Evolutionary conservation across 139 green algal genomes (phyloP).

Genomic region (Monoraphidium neglectum): DNA sequence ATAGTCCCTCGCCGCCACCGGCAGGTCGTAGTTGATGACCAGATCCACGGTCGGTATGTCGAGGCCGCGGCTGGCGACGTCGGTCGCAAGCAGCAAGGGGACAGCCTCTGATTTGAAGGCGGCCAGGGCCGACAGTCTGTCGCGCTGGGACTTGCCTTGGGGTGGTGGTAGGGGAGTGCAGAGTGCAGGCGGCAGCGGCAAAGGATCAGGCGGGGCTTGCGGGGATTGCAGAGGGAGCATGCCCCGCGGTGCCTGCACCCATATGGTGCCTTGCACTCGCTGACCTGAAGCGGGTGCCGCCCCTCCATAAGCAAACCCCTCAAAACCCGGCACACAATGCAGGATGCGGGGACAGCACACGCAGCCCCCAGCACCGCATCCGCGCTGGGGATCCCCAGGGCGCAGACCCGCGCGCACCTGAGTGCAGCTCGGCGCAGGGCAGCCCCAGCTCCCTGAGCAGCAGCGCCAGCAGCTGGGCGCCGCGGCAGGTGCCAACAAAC

Average conservation of each 20-base stretch:
- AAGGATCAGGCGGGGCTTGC: too few relatives aligned
- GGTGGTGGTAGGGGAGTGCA: not conserved
- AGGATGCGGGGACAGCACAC: too few relatives aligned
- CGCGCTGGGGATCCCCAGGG: too few relatives aligned
- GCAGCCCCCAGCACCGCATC: too few relatives aligned
- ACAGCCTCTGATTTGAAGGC: slow-evolving; percentile 70
- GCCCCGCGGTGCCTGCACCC: too few relatives aligned
- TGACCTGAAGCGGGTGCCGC: too few relatives aligned
- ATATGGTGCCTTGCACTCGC: too few relatives aligned
- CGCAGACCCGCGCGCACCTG: too few relatives aligned
- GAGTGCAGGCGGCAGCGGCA: too few relatives aligned
- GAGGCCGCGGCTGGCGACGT: slow-evolving; percentile 91
- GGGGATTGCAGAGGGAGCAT: too few relatives aligned
- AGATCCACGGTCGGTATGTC: slow-evolving; percentile 95
- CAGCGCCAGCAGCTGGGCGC: slow-evolving; percentile 62
- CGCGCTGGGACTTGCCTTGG: slow-evolving; percentile 68
- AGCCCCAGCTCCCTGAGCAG: slow-evolving; percentile 84
- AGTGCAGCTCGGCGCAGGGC: slow-evolving; percentile 62
- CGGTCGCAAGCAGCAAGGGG: slow-evolving; percentile 84
- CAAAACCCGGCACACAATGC: too few relatives aligned
- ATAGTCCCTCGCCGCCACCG: slow-evolving; percentile 77
- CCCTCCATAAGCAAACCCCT: too few relatives aligned
- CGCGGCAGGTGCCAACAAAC: slow-evolving; percentile 85
- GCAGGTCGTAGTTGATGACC: slow-evolving; percentile 96
- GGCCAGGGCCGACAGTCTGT: slow-evolving; percentile 76